A percentile compares a stretch with the other conserved stretches of the same genome.
phyloP scores from a whole-genome alignment of 768 basidiomycete genomes.

The Pisolithus sp. region DNA sequence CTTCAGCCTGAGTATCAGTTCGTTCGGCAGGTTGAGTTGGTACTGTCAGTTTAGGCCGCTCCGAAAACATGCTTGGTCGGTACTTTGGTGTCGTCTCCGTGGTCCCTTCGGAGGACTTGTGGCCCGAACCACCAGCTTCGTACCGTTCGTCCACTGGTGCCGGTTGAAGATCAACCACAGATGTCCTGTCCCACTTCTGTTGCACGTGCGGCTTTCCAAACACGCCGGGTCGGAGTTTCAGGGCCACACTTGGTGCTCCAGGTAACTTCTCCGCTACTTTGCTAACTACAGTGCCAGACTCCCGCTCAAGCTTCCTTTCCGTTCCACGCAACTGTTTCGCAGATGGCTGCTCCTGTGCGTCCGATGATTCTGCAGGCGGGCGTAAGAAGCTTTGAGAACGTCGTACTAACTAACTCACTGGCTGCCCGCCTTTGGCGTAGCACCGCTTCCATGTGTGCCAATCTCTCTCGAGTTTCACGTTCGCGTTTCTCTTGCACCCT shows the following conservation, averaged over 20 bases:
- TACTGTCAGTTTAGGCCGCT: no score
- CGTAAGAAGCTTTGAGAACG: slow-evolving; percentile 12
- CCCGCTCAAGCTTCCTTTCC: slow-evolving; percentile 9
- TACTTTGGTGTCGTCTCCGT: no score
- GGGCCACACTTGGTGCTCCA: neutral
- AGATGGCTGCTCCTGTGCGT: slow-evolving; percentile 50
- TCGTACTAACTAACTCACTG: slow-evolving; percentile 33
- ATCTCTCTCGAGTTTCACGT: slow-evolving; percentile 15
- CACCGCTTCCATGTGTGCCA: slow-evolving; percentile 23
- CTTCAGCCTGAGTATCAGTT: neutral
- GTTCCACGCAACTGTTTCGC: slow-evolving; percentile 45
- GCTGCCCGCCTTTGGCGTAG: slow-evolving; percentile 40
- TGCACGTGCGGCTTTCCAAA: no score
- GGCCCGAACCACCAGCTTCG: no score
- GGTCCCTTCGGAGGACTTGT: no score
- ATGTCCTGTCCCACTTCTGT: no score
- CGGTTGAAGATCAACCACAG: no score
- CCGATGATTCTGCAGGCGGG: slow-evolving; percentile 38
- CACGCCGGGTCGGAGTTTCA: no score
- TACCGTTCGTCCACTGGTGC: no score
- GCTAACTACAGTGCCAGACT: neutral
- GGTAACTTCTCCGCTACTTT: neutral
- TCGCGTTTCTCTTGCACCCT: slow-evolving; percentile 42
- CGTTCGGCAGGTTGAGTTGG: no score
- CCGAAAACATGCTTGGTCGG: no score